Evolutionary conservation across 164 flowering plant species (phyloP), one percentile per base, ranked within the genome.

Genomic region (Stephania yunnanensis): DNA sequence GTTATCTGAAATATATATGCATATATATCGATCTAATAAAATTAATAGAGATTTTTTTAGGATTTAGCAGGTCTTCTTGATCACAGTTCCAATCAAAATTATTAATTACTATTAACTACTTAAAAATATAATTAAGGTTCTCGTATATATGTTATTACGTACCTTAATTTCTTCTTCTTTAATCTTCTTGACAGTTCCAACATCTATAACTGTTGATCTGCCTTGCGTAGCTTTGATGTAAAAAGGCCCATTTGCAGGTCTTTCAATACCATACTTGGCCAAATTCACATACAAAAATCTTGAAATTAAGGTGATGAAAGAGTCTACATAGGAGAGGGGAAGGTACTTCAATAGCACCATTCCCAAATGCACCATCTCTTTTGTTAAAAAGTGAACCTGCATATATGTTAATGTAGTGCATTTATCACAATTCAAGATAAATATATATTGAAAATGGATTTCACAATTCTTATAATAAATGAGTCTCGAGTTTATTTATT

Each of bases 221-320:
- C 88, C 88, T 1, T 79, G 70, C 8, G 45, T 53, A 0, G 6
- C 68, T 78, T 88, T 88, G 4, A 78, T 46, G 22, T 63, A 19
- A 10, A 87, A 84, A 0, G 88, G 88, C 1, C 89, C 89, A 20
- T 68, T 9, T 0, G 20, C 53, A 2, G 89, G 89, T n/a, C 78
- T 61, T 4, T 8, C 22, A 19, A 88, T 22, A 31, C 89, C 89
- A 48, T 81, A 75, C 29, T 73, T 74, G 0, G 79, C 45, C 0
- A 81, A 58, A 61, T 85, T 80, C 0, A 86, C 91, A 69, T 71
- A 84, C 36, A 31, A 11, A 1, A 78, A 11, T 8, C 48, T 72
- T 52, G 78, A n/a, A 13, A 83, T 53, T 0, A 11, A 0, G 2
- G 65, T 44, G 4, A 80, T 20, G 0, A 84, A 0, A 0, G 13